Base-by-base conservation (phyloP, 2,329 filamentous ascomycete species). In the Salinomyces thailandicus region DNA sequence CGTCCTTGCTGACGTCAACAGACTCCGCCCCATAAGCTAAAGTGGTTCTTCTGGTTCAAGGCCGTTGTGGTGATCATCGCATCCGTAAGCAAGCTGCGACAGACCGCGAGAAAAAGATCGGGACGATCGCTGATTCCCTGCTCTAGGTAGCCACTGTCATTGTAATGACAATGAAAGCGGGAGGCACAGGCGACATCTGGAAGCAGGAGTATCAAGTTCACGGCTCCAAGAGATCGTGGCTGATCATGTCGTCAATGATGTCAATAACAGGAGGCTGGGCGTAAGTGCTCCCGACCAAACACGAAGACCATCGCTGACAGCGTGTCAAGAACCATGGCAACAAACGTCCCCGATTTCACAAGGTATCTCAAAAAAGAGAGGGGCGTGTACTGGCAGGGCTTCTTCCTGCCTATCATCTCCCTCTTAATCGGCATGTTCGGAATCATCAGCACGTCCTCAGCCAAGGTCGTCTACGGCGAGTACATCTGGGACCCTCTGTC, bases 381-480 rank as follows among this genome's bases (percentile, higher is more conserved):
- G n/a, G 53, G 49, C 8, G 50, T 54, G 18, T 57, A 62, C 37
- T 50, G 61, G 41, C 59, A 63, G 41, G 50, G 55, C 2, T 41
- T 60, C 14, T 55, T 62, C 40, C 59, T 73, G 3, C 70, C 71
- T 1, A 51, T 71, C 5, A 56, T 73, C 42, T 72, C 69, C 14
- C 34, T 50, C 9, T 48, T 53, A 67, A 50, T 59, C 60, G 42
- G 72, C 63, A 53, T 73, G 38, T 51, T 48, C 15, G 75, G 75
- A 19, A 77, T 79, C 47, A 65, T 76, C 26, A 70, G 72, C 13
- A 73, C 74, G 0, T 71, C 68, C 0, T 72, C 73, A 5, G 65
- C 64, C 20, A 63, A 66, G 24, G 64, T 72, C 9, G 65, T 71
- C 37, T 73, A 70, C 35, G 73, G 69, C 31, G 48, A 64, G 22